Evolutionary conservation across 257 asterid species (phyloP).

Genomic region (Fraxinus anomala): DNA sequence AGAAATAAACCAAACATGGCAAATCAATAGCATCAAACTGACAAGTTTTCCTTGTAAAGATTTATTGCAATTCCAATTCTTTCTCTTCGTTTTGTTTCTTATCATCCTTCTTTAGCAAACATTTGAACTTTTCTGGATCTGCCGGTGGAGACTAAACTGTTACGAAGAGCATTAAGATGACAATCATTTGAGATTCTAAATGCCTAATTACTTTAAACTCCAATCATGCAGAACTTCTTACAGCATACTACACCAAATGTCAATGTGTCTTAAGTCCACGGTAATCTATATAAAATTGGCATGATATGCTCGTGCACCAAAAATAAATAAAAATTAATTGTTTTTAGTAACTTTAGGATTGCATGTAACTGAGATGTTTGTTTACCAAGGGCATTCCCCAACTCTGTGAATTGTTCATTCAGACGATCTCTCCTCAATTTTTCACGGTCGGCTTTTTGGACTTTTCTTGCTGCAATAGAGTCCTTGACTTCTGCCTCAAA

Average conservation of each 20-base stretch:
- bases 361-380: constrained; percentile 2
- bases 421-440: constrained; percentile 95
- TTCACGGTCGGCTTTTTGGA: constrained; percentile 96
- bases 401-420: constrained; percentile 85
- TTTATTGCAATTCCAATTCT: not conserved
- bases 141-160: not conserved
- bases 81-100: not conserved
- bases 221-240: constrained; percentile 3
- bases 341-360: not conserved
- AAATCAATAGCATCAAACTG: not conserved
- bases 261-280: not conserved
- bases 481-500: constrained; percentile 68
- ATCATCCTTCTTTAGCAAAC: not conserved
- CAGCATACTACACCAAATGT: constrained; percentile 1
- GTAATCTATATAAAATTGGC: constrained; percentile 1
- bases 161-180: not conserved
- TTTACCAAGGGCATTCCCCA: constrained; percentile 89
- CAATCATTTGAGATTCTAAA: too few relatives aligned
- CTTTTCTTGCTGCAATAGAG: constrained; percentile 72
- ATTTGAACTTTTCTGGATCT: constrained; percentile 9
- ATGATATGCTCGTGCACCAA: not conserved
- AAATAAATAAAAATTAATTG: not conserved
- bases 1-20: not conserved
- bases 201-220: constrained; percentile 3
- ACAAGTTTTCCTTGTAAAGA: not conserved